A percentile compares a stretch with the other conserved stretches of the same genome.
Conservation (phyloP, 2,329 filamentous ascomycete species). For the Pseudogymnoascus pannorum region DNA sequence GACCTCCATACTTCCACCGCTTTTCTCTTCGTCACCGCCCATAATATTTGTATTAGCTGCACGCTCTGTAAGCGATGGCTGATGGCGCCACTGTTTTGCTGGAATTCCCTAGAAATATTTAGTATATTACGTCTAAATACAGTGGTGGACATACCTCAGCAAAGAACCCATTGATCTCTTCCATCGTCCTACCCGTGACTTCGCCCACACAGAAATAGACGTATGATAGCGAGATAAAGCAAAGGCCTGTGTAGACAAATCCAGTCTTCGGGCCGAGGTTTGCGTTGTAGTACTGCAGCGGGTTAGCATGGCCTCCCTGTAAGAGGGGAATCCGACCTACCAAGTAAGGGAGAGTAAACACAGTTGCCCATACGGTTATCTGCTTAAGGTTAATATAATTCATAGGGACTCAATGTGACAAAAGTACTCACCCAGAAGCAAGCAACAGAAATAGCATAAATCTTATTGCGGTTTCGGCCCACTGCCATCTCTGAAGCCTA, state of each 20-base stretch:
- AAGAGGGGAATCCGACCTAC: neutral
- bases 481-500: conserved; percentile 39
- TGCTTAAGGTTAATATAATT: neutral
- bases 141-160: conserved; percentile 19
- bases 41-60: neutral
- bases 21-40: neutral
- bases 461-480: conserved; percentile 41
- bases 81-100: neutral
- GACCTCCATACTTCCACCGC: neutral
- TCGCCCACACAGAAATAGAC: conserved; percentile 35
- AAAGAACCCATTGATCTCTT: conserved; percentile 34
- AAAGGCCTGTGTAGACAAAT: conserved; percentile 32
- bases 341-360: conserved; percentile 35
- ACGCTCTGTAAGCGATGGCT: neutral
- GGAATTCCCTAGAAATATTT: neutral
- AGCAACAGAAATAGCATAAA: conserved; percentile 36
- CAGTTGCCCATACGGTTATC: conserved; percentile 34
- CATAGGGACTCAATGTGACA: neutral
- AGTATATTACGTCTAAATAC: neutral
- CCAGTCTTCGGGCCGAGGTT: conserved; percentile 34
- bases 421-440: conserved; percentile 32
- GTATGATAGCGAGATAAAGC: conserved; percentile 30
- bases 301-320: neutral
- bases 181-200: conserved; percentile 30
- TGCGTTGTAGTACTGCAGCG: conserved; percentile 30